Evolutionary conservation across 2,329 filamentous ascomycete species (phyloP).

Genomic region (Apiospora hydei): DNA sequence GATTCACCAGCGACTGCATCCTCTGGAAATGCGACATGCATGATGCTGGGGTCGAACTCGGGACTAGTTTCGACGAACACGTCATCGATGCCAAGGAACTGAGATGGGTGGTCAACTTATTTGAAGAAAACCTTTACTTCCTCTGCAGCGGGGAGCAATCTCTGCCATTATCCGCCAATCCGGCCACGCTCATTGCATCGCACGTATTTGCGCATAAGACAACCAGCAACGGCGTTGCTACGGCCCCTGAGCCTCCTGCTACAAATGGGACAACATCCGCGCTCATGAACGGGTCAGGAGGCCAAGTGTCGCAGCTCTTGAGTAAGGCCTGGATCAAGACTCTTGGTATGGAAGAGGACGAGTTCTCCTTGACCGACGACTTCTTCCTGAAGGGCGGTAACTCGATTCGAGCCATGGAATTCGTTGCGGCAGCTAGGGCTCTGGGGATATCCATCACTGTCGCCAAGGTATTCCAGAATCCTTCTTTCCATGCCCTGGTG

Average conservation of each 20-base stretch:
- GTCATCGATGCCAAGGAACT: neutral
- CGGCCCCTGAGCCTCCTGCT: neutral
- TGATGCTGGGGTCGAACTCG: neutral
- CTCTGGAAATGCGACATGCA: neutral
- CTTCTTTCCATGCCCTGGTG: neutral
- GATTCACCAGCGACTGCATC: neutral
- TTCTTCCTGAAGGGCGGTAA: neutral
- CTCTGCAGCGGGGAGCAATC: neutral
- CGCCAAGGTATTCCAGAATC: neutral
- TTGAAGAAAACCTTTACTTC: neutral
- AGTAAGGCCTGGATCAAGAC: neutral
- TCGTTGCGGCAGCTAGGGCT: neutral
- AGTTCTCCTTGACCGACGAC: neutral
- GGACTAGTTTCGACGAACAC: neutral
- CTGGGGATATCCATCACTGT: neutral
- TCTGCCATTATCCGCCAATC: neutral
- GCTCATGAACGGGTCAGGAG: neutral
- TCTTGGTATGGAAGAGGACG: neutral
- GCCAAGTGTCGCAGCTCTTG: neutral
- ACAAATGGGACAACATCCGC: neutral
- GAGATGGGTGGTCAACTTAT: neutral
- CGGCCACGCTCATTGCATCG: neutral
- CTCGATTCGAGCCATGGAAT: neutral
- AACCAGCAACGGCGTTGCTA: neutral
- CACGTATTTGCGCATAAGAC: neutral